Percentiles rank a stretch among this genome's conserved stretches.
phyloP scores from a whole-genome alignment of 2,329 filamentous ascomycete genomes.

The Diaporthe nobilis region DNA sequence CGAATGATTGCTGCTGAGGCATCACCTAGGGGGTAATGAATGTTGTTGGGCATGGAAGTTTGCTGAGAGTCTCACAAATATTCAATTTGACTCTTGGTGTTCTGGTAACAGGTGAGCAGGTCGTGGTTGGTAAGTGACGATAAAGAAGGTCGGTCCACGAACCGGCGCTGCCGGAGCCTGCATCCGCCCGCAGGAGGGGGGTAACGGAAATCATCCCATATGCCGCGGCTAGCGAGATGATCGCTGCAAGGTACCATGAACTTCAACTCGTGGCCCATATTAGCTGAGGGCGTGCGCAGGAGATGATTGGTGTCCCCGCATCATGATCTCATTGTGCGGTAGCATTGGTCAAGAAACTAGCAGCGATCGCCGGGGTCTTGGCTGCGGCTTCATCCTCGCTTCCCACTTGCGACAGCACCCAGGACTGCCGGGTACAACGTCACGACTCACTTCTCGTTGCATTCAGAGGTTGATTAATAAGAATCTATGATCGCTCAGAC shows the following conservation, averaged over 20 bases:
- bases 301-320: constrained; percentile 14
- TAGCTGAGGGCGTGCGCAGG: neutral
- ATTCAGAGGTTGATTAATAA: neutral
- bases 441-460: constrained; percentile 1
- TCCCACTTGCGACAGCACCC: neutral
- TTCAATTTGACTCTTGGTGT: neutral
- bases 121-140: neutral
- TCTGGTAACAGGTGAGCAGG: neutral
- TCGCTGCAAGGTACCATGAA: constrained; percentile 25
- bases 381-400: constrained; percentile 17
- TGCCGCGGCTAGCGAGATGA: constrained; percentile 24
- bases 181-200: too few species aligned
- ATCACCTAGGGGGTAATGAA: too few species aligned
- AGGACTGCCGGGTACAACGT: constrained; percentile 27
- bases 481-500: neutral
- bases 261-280: neutral
- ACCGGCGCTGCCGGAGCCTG: neutral
- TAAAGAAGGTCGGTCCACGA: too few species aligned
- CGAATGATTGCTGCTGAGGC: too few species aligned
- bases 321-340: constrained; percentile 29
- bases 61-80: neutral
- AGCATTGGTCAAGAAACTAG: neutral
- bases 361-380: constrained; percentile 2
- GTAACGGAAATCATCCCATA: neutral
- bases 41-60: too few species aligned